These are phyloP conservation scores for Neonectria sp. DNA, from an alignment of 2,329 filamentous ascomycete species.

Conservation along the genomic window DNA sequence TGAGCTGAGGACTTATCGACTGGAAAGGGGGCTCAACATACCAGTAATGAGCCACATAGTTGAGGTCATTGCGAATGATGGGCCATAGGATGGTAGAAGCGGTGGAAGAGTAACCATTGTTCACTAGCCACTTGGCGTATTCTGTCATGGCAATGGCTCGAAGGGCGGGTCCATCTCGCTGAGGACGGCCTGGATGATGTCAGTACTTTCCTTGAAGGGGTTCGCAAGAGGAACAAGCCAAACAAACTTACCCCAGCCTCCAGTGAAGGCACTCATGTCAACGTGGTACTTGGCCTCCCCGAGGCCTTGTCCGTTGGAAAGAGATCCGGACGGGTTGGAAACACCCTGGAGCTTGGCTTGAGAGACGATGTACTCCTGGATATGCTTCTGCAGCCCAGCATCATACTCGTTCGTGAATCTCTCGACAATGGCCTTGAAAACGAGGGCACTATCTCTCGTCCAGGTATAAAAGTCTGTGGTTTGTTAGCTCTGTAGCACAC, in stretches of 20 bases:
- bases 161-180: slow-evolving; percentile 84
- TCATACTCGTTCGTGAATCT: slow-evolving; percentile 74
- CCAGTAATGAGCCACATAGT: slow-evolving; percentile 83
- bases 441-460: slow-evolving; percentile 81
- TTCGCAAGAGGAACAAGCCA: not conserved
- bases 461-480: slow-evolving; percentile 81
- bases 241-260: slow-evolving; percentile 71
- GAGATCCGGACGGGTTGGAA: slow-evolving; percentile 77
- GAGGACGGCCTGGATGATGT: slow-evolving; percentile 72
- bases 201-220: slow-evolving; percentile 14
- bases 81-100: slow-evolving; percentile 77
- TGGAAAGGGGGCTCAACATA: slow-evolving; percentile 35
- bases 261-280: slow-evolving; percentile 75
- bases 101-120: slow-evolving; percentile 73
- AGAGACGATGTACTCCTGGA: slow-evolving; percentile 78
- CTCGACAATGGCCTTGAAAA: slow-evolving; percentile 79
- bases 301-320: slow-evolving; percentile 68
- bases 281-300: slow-evolving; percentile 83
- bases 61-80: slow-evolving; percentile 81
- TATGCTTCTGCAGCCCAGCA: slow-evolving; percentile 68
- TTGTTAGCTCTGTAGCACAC: slow-evolving; percentile 21
- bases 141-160: slow-evolving; percentile 80
- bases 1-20: slow-evolving; percentile 7
- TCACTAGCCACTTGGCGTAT: slow-evolving; percentile 81
- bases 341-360: slow-evolving; percentile 78